A percentile compares a stretch with the other conserved stretches of the same genome.
Conservation (phyloP, 1,284 basidiomycete genomes). For the Marasmius sp. region DNA sequence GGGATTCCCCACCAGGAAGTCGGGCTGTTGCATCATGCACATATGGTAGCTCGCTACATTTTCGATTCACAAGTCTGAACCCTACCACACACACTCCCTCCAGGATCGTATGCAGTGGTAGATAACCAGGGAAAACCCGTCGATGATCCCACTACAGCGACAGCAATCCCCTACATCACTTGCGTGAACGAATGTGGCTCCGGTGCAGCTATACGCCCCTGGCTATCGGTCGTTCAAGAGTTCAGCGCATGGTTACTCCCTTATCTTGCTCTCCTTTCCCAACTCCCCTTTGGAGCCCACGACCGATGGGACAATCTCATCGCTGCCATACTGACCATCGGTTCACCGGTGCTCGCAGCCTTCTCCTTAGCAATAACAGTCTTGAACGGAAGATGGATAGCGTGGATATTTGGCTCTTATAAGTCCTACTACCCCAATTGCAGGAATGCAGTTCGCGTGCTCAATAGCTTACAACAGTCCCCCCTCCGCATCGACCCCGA, state of each 20-base stretch:
- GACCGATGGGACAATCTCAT: slow-evolving; percentile 31
- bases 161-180: slow-evolving; percentile 22
- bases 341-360: slow-evolving; percentile 37
- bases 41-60: too few relatives aligned
- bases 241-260: slow-evolving; percentile 30
- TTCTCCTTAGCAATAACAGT: slow-evolving; percentile 38
- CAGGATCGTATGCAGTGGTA: too few relatives aligned
- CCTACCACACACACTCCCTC: too few relatives aligned
- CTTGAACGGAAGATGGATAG: slow-evolving; percentile 36
- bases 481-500: slow-evolving; percentile 26
- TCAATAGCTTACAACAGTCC: slow-evolving; percentile 37
- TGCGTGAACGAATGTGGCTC: slow-evolving; percentile 21
- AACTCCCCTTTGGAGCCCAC: slow-evolving; percentile 26
- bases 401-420: slow-evolving; percentile 26
- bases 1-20: too few relatives aligned
- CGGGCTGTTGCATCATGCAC: too few relatives aligned
- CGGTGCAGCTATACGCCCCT: slow-evolving; percentile 17
- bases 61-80: too few relatives aligned
- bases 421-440: slow-evolving; percentile 31
- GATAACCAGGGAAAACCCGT: slow-evolving; percentile 15
- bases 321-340: slow-evolving; percentile 32
- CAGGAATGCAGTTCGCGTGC: slow-evolving; percentile 25
- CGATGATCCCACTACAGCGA: slow-evolving; percentile 17
- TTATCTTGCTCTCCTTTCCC: slow-evolving; percentile 27
- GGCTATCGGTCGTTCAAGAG: slow-evolving; percentile 24